Percentiles rank a stretch among this genome's conserved stretches.
phyloP scores from a whole-genome alignment of 2,329 filamentous ascomycete genomes.

The Metarhizium guizhouense region DNA sequence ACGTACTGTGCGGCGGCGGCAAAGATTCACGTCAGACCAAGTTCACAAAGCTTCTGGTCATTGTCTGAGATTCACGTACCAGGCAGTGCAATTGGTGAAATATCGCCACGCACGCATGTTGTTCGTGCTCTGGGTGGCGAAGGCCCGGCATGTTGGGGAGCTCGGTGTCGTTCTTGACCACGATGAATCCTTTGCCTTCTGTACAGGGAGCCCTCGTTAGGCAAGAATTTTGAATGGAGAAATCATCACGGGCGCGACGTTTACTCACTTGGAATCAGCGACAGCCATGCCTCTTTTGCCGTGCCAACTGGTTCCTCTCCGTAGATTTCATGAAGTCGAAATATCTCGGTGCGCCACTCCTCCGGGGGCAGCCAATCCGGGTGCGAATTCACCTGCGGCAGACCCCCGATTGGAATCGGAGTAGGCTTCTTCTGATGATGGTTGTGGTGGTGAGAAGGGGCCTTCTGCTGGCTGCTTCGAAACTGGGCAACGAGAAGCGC shows the following conservation, averaged over 20 bases:
- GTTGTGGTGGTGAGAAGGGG: neutral
- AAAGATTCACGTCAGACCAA: neutral
- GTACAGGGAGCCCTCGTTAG: neutral
- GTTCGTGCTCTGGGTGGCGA: neutral
- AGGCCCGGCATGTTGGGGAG: conserved; percentile 5
- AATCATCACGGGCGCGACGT: no score
- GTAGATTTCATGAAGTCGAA: conserved; percentile 2
- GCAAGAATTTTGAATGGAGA: neutral
- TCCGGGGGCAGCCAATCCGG: conserved; percentile 7
- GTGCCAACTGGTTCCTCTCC: conserved; percentile 1
- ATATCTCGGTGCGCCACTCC: conserved; percentile 7
- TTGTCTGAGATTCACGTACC: neutral
- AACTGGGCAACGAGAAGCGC: neutral
- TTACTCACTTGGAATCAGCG: conserved; percentile 7
- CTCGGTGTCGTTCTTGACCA: conserved; percentile 4
- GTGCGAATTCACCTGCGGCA: neutral
- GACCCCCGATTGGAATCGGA: conserved; percentile 1
- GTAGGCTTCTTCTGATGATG: neutral
- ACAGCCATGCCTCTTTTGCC: conserved; percentile 5
- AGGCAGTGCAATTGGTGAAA: conserved; percentile 3
- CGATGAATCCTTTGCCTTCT: conserved; percentile 8
- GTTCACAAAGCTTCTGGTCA: neutral
- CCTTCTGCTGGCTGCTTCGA: neutral
- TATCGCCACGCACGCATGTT: conserved; percentile 1
- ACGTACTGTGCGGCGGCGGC: conserved; percentile 2